Percentiles rank a stretch among this genome's conserved stretches.
These are phyloP conservation scores for Penicillium rolfsii DNA, from an alignment of 2,329 filamentous ascomycete species.

Conservation along the genomic window DNA sequence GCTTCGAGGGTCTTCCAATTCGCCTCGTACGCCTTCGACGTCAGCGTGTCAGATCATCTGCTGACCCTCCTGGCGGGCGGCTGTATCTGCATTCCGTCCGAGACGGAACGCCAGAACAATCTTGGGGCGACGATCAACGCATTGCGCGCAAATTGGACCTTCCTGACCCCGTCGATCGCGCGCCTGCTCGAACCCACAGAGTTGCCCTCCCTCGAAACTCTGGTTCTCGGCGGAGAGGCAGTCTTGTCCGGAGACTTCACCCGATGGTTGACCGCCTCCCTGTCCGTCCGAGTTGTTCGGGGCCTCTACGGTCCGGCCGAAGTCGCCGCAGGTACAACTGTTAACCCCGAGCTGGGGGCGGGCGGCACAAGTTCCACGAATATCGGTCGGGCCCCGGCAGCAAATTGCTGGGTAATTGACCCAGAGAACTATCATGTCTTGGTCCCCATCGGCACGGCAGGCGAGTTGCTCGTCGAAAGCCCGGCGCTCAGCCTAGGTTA, in stretches of 20 bases:
- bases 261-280: background rate
- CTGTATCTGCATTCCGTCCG: conserved; percentile 3
- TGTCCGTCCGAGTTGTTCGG: background rate
- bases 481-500: background rate
- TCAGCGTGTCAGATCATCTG: background rate
- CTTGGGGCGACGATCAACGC: background rate
- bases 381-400: background rate
- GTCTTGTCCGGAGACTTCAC: background rate
- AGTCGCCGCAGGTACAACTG: background rate
- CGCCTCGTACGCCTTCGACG: conserved; percentile 3
- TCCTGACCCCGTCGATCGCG: conserved; percentile 1
- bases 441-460: background rate
- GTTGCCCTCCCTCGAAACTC: background rate
- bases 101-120: background rate
- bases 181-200: background rate
- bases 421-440: background rate
- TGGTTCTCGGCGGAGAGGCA: background rate
- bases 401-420: background rate
- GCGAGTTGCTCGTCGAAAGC: conserved; percentile 2
- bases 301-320: conserved; percentile 1
- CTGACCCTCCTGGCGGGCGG: background rate
- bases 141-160: background rate
- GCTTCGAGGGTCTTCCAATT: background rate
- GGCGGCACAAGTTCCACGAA: background rate
- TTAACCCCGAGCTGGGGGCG: background rate